Conservation (phyloP, 345 rosid genomes). For the Dipteronia dyeriana region DNA sequence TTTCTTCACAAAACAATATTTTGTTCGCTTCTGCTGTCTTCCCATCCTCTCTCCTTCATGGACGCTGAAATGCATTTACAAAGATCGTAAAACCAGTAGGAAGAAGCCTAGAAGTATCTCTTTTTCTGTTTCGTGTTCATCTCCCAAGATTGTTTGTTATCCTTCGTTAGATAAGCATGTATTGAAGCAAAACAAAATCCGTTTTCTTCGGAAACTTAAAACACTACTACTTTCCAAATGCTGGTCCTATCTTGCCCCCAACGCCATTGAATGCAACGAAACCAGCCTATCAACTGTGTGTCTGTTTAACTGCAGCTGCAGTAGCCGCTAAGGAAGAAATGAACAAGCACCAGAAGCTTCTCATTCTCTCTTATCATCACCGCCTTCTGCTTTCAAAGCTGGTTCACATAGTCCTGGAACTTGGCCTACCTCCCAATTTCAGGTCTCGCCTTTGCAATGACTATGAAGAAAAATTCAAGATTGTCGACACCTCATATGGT, state of each 20-base stretch:
- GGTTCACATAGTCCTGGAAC: constrained; percentile 83
- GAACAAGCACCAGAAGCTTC: constrained; percentile 76
- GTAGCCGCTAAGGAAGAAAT: constrained; percentile 51
- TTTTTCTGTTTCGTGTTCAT: constrained; percentile 42
- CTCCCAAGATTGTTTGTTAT: constrained; percentile 64
- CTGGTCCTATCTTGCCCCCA: constrained; percentile 57
- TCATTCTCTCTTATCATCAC: constrained; percentile 76
- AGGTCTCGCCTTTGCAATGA: constrained; percentile 76
- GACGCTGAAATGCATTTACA: constrained; percentile 11
- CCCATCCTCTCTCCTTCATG: constrained; percentile 23
- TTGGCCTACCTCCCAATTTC: constrained; percentile 84
- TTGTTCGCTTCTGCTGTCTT: constrained; percentile 38
- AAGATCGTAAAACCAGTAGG: constrained; percentile 13
- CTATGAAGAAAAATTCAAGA: constrained; percentile 69
- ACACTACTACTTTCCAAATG: constrained; percentile 76
- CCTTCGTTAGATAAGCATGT: constrained; percentile 72
- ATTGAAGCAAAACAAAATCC: constrained; percentile 61
- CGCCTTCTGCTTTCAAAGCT: constrained; percentile 76
- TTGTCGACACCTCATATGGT: constrained; percentile 75
- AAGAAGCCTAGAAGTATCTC: constrained; percentile 28
- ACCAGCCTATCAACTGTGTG: constrained; percentile 60
- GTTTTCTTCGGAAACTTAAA: constrained; percentile 81
- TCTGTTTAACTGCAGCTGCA: constrained; percentile 76
- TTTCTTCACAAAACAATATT: constrained; percentile 35
- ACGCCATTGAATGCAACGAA: constrained; percentile 67